These are phyloP conservation scores for Spergularia marina DNA, from an alignment of 148 eudicot genomes.

Conservation along the genomic window DNA sequence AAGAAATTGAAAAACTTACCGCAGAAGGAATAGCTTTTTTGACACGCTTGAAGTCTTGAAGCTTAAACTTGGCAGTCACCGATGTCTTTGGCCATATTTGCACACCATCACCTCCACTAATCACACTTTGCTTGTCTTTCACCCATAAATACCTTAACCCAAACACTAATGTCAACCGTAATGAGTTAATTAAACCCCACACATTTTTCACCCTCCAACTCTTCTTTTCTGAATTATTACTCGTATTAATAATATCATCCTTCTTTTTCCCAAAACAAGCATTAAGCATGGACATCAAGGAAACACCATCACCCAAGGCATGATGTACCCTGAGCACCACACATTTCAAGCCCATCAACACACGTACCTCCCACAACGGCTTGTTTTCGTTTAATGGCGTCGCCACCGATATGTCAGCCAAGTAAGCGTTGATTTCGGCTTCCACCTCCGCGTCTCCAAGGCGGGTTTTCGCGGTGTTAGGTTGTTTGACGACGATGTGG, in stretches of 20 bases:
- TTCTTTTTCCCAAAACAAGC: constrained; percentile 31
- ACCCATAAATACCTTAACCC: constrained; percentile 46
- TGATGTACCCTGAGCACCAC: constrained; percentile 63
- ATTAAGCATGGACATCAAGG: constrained; percentile 62
- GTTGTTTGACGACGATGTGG: constrained; percentile 35
- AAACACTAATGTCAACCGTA: constrained; percentile 45
- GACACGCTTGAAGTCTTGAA: constrained; percentile 61
- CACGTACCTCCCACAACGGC: constrained; percentile 79
- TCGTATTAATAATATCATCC: too few relatives aligned
- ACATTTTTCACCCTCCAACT: constrained; percentile 13
- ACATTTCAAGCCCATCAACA: constrained; percentile 43
- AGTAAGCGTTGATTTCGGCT: constrained; percentile 42
- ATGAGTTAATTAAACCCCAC: constrained; percentile 32
- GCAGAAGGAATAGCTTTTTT: constrained; percentile 47
- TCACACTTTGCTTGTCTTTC: constrained; percentile 40
- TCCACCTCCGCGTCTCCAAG: constrained; percentile 21
- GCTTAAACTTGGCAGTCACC: constrained; percentile 52
- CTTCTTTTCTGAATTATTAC: neutral
- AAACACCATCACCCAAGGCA: constrained; percentile 70
- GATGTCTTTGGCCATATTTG: constrained; percentile 51
- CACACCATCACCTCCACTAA: too few relatives aligned
- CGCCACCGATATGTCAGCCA: constrained; percentile 57
- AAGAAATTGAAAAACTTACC: too few relatives aligned
- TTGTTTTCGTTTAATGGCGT: constrained; percentile 50
- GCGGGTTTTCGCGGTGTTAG: neutral